Base-by-base conservation (phyloP, 1,139 yeast genomes). In the Kluyveromyces sp. region DNA sequence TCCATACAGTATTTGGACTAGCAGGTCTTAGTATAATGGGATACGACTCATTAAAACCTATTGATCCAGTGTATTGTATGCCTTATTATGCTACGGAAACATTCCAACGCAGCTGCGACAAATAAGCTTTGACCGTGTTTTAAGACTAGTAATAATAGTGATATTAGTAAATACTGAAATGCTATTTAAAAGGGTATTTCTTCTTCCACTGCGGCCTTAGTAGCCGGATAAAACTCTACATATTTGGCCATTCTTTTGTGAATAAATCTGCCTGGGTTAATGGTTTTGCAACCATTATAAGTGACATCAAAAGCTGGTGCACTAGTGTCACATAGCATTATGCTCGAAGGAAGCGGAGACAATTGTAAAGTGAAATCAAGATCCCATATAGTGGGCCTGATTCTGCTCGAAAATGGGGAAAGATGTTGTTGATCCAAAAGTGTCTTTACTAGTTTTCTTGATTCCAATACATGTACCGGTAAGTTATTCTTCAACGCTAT, bases 1-100 rank as follows among this genome's bases (percentile, higher is more conserved):
- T 79, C 61, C 99, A 92, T 61, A 92, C 98, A 0, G 74, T 85
- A 37, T 92, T 92, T 67, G 96, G 96, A 0, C 70, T 92, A 30
- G 81, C 96, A 0, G 98, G 96, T 0, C 71, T 94, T 46, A 82
- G 95, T 57, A 63, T 92, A 48, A 72, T 90, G 64, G 83, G 84
- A 4, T 75, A 68, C 49, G 78, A 76, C 40, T 69, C 66, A 37
- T 69, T 92, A 36, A 72, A 67, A 15, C 72, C 72, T 4, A 77
- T 94, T 28, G 94, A 89, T 63, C 97, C 99, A 0, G 74, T 82
- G 1, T 90, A 86, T 64, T 92, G 97, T 60, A 75, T 92, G 74
- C 96, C 97, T 1, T 59, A 53, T 7, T 60, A 66, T 1, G 67
- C 78, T 0, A 61, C 67, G 1, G 57, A 59, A n/a, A 65, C 65